phyloP scores from a whole-genome alignment of 1,284 basidiomycete genomes.

The Wolfiporia cocos region DNA sequence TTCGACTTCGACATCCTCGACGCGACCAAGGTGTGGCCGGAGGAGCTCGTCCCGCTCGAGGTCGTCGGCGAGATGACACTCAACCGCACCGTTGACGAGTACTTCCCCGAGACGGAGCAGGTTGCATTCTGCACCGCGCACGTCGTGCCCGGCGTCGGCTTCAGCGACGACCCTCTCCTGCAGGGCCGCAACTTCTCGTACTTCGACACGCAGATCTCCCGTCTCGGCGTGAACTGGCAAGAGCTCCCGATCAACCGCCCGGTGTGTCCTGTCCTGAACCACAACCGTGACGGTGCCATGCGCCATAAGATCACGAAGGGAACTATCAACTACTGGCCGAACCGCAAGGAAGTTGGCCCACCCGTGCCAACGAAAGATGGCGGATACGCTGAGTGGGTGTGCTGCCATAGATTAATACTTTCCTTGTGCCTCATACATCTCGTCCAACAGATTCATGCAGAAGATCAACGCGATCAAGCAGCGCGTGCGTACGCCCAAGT shows the following conservation, averaged over 20 bases:
- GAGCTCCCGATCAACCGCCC: constrained; percentile 79
- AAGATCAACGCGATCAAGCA: constrained; percentile 59
- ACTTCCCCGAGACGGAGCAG: constrained; percentile 81
- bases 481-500: constrained; percentile 65
- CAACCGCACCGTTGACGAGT: constrained; percentile 65
- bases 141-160: constrained; percentile 78
- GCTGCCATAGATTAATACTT: too few species aligned
- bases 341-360: constrained; percentile 50
- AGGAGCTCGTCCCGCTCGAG: constrained; percentile 70
- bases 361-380: constrained; percentile 46
- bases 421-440: not conserved
- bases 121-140: constrained; percentile 80
- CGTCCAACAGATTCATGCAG: constrained; percentile 34
- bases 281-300: constrained; percentile 61
- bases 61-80: constrained; percentile 73
- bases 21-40: constrained; percentile 80
- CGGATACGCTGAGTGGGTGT: constrained; percentile 53
- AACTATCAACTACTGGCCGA: constrained; percentile 69
- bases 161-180: constrained; percentile 78
- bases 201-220: constrained; percentile 73
- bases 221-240: constrained; percentile 72
- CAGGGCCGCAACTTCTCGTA: constrained; percentile 83
- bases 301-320: constrained; percentile 58
- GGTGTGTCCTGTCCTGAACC: constrained; percentile 74
- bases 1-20: constrained; percentile 85